These are phyloP conservation scores for Cyclostephanos invisitatus DNA, from an alignment of 108 stramenopile species.

Conservation along the genomic window DNA sequence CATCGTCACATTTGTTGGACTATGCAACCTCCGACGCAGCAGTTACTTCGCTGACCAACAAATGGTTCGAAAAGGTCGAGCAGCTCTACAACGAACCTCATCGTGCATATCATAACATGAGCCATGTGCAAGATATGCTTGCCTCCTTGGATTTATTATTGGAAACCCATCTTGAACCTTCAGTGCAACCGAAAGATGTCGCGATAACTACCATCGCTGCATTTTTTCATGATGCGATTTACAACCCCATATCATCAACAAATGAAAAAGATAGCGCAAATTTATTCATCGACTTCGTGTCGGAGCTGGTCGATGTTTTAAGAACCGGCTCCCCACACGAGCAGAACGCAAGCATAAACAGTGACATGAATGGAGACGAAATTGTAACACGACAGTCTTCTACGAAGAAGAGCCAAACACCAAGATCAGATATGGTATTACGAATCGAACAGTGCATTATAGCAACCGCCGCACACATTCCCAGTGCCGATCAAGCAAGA, in stretches of 20 bases:
- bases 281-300: constrained; percentile 65
- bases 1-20: constrained; percentile 2
- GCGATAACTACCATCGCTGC: constrained; percentile 56
- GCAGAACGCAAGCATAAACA: not conserved
- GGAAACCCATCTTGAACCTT: not conserved
- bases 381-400: constrained; percentile 3
- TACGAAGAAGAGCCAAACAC: not conserved
- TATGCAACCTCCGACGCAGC: constrained; percentile 2
- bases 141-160: constrained; percentile 50
- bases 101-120: constrained; percentile 77
- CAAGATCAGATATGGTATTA: constrained; percentile 18
- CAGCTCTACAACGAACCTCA: constrained; percentile 52
- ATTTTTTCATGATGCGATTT: constrained; percentile 88
- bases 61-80: constrained; percentile 61
- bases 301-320: constrained; percentile 17
- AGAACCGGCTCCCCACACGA: not conserved
- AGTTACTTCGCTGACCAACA: constrained; percentile 18
- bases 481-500: constrained; percentile 26
- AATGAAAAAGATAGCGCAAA: constrained; percentile 81
- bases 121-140: constrained; percentile 78
- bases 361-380: not conserved
- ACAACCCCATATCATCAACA: constrained; percentile 66
- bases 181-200: constrained; percentile 4
- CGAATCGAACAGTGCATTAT: constrained; percentile 48
- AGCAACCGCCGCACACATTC: constrained; percentile 44